Conservation (phyloP, 2,329 filamentous ascomycete genomes). For the Exophiala mesophila region DNA sequence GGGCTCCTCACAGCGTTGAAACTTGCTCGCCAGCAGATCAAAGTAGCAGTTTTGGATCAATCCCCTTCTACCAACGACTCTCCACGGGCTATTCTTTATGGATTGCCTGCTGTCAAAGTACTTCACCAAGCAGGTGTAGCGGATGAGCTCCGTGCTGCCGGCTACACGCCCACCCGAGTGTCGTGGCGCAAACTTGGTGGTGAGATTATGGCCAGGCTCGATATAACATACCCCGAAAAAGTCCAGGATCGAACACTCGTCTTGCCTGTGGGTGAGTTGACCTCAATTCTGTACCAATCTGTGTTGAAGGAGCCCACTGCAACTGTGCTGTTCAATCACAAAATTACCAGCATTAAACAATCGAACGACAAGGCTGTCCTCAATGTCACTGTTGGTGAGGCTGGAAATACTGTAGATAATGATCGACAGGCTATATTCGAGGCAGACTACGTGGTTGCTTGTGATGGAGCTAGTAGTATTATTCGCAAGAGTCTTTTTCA, state of each 20-base stretch:
- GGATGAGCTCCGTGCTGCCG: conserved; percentile 1
- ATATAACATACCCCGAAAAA: too few relatives aligned
- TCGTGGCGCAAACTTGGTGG: conserved; percentile 14
- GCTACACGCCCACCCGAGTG: conserved; percentile 8
- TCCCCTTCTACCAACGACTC: conserved; percentile 29
- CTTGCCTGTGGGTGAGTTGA: too few relatives aligned
- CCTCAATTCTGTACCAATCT: too few relatives aligned
- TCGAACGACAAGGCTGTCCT: too few relatives aligned
- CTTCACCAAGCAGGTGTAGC: conserved; percentile 23
- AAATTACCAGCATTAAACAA: conserved; percentile 8
- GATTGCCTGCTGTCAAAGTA: conserved; percentile 38
- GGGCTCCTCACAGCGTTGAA: conserved; percentile 39
- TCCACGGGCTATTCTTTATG: conserved; percentile 41
- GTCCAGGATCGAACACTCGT: conserved; percentile 28
- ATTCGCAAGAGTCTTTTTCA: conserved; percentile 31
- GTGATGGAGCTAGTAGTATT: conserved; percentile 38
- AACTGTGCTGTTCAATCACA: conserved; percentile 12
- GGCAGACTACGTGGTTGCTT: conserved; percentile 38
- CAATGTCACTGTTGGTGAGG: too few relatives aligned
- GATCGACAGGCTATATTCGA: too few relatives aligned
- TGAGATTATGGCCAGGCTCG: conserved; percentile 8
- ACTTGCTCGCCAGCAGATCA: conserved; percentile 32
- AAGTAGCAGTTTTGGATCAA: conserved; percentile 32
- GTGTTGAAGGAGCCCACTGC: too few relatives aligned
- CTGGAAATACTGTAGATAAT: too few relatives aligned